A percentile compares a stretch with the other conserved stretches of the same genome.
These are phyloP conservation scores for Lentinula boryana DNA, from an alignment of 768 basidiomycete species.

Conservation along the genomic window DNA sequence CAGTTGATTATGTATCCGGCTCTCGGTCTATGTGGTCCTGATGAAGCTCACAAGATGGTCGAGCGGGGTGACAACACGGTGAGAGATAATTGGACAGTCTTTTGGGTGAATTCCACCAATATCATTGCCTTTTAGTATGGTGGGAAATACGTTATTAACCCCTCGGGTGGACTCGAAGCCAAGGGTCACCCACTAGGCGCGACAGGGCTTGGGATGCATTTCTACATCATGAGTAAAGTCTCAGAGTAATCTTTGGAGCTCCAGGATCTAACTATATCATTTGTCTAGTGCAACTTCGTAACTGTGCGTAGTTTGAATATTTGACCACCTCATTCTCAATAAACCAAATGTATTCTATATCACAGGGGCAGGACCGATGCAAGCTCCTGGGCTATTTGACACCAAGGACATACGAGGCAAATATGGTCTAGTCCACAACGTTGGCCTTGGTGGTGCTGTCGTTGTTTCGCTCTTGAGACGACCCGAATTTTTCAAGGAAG, in stretches of 20 bases:
- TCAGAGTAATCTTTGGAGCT: neutral
- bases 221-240: slow-evolving; percentile 70
- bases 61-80: slow-evolving; percentile 78
- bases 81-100: slow-evolving; percentile 11
- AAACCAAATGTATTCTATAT: neutral
- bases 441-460: slow-evolving; percentile 77
- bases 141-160: slow-evolving; percentile 81
- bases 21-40: slow-evolving; percentile 59
- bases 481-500: slow-evolving; percentile 68
- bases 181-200: slow-evolving; percentile 86
- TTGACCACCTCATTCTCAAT: neutral
- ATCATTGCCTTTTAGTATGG: slow-evolving; percentile 47
- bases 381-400: slow-evolving; percentile 66
- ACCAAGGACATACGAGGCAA: slow-evolving; percentile 62
- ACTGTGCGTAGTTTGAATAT: slow-evolving; percentile 36
- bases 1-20: slow-evolving; percentile 82
- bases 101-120: neutral
- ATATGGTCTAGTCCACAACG: slow-evolving; percentile 77
- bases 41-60: slow-evolving; percentile 69
- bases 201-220: slow-evolving; percentile 82
- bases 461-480: slow-evolving; percentile 72
- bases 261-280: neutral
- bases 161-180: slow-evolving; percentile 82
- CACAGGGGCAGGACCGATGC: slow-evolving; percentile 81
- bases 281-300: slow-evolving; percentile 64